phyloP scores from a whole-genome alignment of 805 yeast genomes.

The Metschnikowia anglica region DNA sequence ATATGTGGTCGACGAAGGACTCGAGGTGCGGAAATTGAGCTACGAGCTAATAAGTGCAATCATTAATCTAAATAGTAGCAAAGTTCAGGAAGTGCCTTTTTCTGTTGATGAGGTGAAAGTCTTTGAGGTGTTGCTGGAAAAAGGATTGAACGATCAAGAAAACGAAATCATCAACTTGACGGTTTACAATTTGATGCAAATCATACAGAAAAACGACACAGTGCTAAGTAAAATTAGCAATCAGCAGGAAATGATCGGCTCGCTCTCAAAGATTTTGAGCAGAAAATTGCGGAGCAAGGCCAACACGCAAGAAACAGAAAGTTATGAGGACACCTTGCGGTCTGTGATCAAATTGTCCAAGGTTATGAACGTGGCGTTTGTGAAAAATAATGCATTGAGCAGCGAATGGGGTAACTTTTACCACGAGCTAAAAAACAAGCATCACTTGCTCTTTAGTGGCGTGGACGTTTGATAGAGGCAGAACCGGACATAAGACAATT shows the following conservation, averaged over 20 bases:
- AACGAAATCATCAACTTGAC: slow-evolving; percentile 57
- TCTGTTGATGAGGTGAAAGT: slow-evolving; percentile 32
- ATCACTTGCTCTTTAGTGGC: slow-evolving; percentile 20
- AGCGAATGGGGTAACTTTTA: slow-evolving; percentile 20
- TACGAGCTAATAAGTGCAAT: slow-evolving; percentile 68
- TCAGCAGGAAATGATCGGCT: slow-evolving; percentile 34
- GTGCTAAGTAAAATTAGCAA: slow-evolving; percentile 33
- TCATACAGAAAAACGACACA: slow-evolving; percentile 24
- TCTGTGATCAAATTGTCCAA: slow-evolving; percentile 33
- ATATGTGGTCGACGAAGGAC: slow-evolving; percentile 75
- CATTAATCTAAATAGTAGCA: slow-evolving; percentile 27
- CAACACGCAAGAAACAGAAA: slow-evolving; percentile 65
- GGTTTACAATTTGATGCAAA: slow-evolving; percentile 40
- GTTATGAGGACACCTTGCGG: slow-evolving; percentile 46
- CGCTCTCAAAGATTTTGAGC: slow-evolving; percentile 35
- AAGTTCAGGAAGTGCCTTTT: slow-evolving; percentile 18
- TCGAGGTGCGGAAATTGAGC: slow-evolving; percentile 67
- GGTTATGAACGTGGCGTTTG: slow-evolving; percentile 17
- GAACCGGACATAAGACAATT: not conserved
- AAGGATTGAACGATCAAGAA: slow-evolving; percentile 60
- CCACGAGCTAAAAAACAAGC: slow-evolving; percentile 19
- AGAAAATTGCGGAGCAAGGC: slow-evolving; percentile 58
- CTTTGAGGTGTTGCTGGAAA: slow-evolving; percentile 42
- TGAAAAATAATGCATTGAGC: slow-evolving; percentile 12
- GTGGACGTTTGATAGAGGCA: not conserved